Evolutionary conservation across 2,329 filamentous ascomycete species (phyloP).

Genomic region (Ilyonectria robusta): DNA sequence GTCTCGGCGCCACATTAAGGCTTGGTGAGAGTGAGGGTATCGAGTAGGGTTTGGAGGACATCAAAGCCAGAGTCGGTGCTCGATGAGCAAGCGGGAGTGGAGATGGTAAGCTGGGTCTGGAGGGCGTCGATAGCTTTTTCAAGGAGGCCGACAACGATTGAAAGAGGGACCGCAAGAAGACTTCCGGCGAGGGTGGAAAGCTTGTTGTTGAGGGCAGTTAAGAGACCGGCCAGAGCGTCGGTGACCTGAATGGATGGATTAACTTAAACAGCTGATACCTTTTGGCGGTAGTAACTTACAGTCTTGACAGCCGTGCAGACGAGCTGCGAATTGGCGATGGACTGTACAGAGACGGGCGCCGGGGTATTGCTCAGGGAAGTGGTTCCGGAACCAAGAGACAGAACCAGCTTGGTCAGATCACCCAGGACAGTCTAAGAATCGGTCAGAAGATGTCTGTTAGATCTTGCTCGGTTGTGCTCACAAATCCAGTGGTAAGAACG

Average conservation of each 20-base stretch:
- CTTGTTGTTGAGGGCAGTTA: neutral
- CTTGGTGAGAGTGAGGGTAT: neutral
- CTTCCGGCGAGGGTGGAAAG: neutral
- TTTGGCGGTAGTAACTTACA: neutral
- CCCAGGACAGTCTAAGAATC: neutral
- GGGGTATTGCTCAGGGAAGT: neutral
- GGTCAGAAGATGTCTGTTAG: neutral
- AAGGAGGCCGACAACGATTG: neutral
- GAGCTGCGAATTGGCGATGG: neutral
- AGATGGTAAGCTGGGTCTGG: neutral
- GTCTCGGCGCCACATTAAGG: neutral
- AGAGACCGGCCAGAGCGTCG: neutral
- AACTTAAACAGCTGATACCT: neutral
- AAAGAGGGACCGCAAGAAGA: neutral
- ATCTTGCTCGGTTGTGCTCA: neutral
- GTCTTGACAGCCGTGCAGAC: neutral
- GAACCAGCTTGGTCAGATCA: neutral
- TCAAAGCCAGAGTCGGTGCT: neutral
- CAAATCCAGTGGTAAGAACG: neutral
- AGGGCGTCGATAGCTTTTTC: neutral
- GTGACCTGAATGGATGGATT: neutral
- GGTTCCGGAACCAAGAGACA: neutral
- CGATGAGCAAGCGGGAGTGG: neutral
- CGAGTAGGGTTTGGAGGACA: neutral
- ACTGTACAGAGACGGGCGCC: neutral